Conservation (phyloP, 2,329 filamentous ascomycete species). For the Fusarium sp. region DNA sequence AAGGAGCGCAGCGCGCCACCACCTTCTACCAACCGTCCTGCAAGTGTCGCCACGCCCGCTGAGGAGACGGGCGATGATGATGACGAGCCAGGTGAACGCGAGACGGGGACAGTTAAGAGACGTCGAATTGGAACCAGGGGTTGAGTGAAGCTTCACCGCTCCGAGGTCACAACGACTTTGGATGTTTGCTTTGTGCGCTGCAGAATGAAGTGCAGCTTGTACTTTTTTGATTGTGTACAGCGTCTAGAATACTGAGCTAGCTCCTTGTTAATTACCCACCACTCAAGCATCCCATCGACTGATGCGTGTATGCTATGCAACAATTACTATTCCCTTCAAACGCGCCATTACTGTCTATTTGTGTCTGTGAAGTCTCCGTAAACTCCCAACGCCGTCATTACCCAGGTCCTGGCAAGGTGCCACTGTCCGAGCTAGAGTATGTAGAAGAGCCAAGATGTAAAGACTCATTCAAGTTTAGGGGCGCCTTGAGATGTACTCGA, state of each 20-base stretch:
- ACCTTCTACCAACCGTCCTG: constrained; percentile 49
- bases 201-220: constrained; percentile 30
- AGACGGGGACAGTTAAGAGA: constrained; percentile 52
- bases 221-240: constrained; percentile 41
- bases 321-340: constrained; percentile 2
- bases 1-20: constrained; percentile 59
- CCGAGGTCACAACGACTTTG: constrained; percentile 23
- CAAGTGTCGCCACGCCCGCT: constrained; percentile 55
- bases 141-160: constrained; percentile 34
- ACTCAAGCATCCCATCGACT: constrained; percentile 18
- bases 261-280: constrained; percentile 38
- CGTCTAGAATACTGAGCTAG: constrained; percentile 41
- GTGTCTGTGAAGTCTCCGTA: background rate
- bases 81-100: constrained; percentile 60
- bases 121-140: constrained; percentile 51
- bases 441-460: background rate
- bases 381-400: constrained; percentile 25
- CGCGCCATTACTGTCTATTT: background rate
- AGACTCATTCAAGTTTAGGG: constrained; percentile 39
- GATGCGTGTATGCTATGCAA: constrained; percentile 9
- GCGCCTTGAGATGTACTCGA: constrained; percentile 50
- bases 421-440: background rate
- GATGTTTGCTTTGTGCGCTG: constrained; percentile 27
- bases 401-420: background rate
- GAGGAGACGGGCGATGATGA: constrained; percentile 64